Evolutionary conservation across 1,139 yeast species (phyloP).

Genomic region (Meyerozyma athensensis): DNA sequence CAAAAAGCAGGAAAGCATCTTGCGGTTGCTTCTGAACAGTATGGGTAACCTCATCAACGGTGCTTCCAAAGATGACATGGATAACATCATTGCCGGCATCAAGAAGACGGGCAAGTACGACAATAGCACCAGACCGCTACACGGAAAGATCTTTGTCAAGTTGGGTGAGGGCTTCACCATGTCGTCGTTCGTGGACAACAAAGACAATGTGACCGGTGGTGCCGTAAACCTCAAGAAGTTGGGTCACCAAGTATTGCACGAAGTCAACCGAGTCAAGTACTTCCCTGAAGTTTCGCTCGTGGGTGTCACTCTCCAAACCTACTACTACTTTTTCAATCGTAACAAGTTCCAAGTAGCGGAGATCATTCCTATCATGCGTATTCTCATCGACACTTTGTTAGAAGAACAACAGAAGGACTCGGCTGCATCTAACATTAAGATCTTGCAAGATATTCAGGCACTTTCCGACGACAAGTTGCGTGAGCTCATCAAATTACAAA

Average conservation of each 20-base stretch:
- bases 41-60: constrained; percentile 8
- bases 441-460: constrained; percentile 14
- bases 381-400: constrained; percentile 19
- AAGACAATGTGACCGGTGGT: constrained; percentile 6
- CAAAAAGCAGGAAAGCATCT: constrained; percentile 46
- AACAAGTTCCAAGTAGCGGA: constrained; percentile 20
- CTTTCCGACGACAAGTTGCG: constrained; percentile 14
- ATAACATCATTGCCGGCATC: constrained; percentile 4
- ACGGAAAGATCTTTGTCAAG: constrained; percentile 37
- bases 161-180: constrained; percentile 33
- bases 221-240: constrained; percentile 36
- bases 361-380: constrained; percentile 26
- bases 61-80: constrained; percentile 9
- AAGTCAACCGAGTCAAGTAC: constrained; percentile 32
- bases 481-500: constrained; percentile 23
- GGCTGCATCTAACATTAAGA: constrained; percentile 16
- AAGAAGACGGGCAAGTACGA: constrained; percentile 21
- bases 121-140: constrained; percentile 23
- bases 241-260: constrained; percentile 40
- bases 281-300: constrained; percentile 37
- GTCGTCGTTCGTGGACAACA: constrained; percentile 20
- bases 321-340: constrained; percentile 19
- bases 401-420: constrained; percentile 18
- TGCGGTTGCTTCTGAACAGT: constrained; percentile 34
- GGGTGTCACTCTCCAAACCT: constrained; percentile 35